phyloP scores from a whole-genome alignment of 495 filamentous ascomycete species.

The Wilcoxina mikolae region DNA sequence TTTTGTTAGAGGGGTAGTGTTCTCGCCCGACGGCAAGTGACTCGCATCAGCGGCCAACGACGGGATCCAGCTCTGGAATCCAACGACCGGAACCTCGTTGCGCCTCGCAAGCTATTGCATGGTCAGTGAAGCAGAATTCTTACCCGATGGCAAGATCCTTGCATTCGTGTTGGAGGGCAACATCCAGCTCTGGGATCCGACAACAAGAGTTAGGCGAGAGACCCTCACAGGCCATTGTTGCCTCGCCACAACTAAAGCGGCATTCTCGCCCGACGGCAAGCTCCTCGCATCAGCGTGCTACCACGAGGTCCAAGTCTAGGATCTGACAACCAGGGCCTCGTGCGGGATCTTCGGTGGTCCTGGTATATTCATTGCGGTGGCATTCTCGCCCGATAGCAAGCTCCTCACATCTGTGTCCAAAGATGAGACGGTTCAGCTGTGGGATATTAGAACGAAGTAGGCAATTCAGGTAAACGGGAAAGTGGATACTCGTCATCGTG shows the following conservation, averaged over 20 bases:
- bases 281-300: slow-evolving; percentile 6
- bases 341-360: slow-evolving; percentile 1
- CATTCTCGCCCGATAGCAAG: slow-evolving; percentile 31
- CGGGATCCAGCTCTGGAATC: slow-evolving; percentile 26
- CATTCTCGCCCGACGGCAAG: slow-evolving; percentile 18
- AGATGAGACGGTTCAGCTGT: slow-evolving; percentile 29
- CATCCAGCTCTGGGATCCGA: slow-evolving; percentile 31
- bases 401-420: slow-evolving; percentile 27
- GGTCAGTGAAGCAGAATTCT: slow-evolving; percentile 30
- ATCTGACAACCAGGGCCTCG: slow-evolving; percentile 14
- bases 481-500: too few species aligned
- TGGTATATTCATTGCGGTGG: slow-evolving; percentile 33
- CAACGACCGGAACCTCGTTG: slow-evolving; percentile 12
- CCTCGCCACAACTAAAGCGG: slow-evolving; percentile 28
- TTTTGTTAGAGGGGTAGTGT: slow-evolving; percentile 2
- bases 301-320: slow-evolving; percentile 24
- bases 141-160: slow-evolving; percentile 28
- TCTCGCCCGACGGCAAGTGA: slow-evolving; percentile 7
- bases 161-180: slow-evolving; percentile 30
- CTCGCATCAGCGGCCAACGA: slow-evolving; percentile 18
- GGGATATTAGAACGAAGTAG: too few species aligned
- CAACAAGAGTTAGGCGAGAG: slow-evolving; percentile 13
- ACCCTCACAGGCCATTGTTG: slow-evolving; percentile 2
- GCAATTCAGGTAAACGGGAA: too few species aligned
- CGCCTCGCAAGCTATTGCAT: slow-evolving; percentile 30